phyloP scores from a whole-genome alignment of 2,329 filamentous ascomycete genomes.

The Paecilomyces niveus region DNA sequence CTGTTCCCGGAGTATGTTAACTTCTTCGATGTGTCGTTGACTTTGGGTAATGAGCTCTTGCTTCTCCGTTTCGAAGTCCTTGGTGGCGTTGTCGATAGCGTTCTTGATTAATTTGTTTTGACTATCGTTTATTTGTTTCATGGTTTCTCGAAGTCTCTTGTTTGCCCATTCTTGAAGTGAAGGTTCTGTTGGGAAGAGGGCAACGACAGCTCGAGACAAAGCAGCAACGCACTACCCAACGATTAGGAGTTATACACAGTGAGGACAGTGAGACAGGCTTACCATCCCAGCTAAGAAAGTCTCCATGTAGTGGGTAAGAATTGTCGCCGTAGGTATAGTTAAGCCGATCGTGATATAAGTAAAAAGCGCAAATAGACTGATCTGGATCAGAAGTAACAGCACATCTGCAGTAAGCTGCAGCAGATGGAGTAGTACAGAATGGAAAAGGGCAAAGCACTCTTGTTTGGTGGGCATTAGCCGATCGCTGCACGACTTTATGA shows the following conservation, averaged over 20 bases:
- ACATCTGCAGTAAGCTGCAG: not conserved
- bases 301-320: not conserved
- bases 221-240: not conserved
- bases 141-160: not conserved
- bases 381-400: not conserved
- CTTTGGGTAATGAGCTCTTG: too few species aligned
- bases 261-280: not conserved
- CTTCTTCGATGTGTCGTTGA: too few species aligned
- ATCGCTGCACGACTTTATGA: too few species aligned
- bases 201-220: not conserved
- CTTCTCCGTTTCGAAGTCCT: too few species aligned
- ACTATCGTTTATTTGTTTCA: not conserved
- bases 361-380: not conserved
- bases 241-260: not conserved
- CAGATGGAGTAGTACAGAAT: not conserved
- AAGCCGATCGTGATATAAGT: too few species aligned
- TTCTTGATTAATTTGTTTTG: not conserved
- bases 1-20: too few species aligned
- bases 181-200: not conserved
- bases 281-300: not conserved
- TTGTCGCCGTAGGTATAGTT: not conserved
- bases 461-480: too few species aligned
- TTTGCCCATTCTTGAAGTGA: not conserved
- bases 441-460: too few species aligned
- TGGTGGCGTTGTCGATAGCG: not conserved